Percentiles rank a stretch among this genome's conserved stretches.
These are phyloP conservation scores for Coniosporium tulheliwenetii DNA, from an alignment of 2,329 filamentous ascomycete genomes.

Conservation along the genomic window DNA sequence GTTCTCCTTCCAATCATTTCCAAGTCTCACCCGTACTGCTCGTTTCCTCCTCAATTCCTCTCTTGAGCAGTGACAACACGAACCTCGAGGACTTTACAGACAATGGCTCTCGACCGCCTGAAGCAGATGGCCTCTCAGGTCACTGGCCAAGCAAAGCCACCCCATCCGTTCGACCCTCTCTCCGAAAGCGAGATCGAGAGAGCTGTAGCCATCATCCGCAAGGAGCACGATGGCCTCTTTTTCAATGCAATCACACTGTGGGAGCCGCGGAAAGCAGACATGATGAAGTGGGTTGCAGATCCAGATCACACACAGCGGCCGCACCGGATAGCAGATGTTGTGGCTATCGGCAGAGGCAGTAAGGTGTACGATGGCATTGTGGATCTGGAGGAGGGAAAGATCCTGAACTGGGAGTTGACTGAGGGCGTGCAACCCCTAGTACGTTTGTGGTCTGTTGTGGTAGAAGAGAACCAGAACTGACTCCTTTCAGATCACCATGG, in stretches of 20 bases:
- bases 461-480: not conserved
- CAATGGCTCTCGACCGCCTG: conserved; percentile 46
- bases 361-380: conserved; percentile 74
- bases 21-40: no score
- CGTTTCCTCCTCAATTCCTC: no score
- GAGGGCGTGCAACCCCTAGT: conserved; percentile 70
- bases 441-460: conserved; percentile 12
- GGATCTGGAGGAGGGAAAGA: conserved; percentile 49
- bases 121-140: conserved; percentile 49
- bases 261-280: conserved; percentile 73
- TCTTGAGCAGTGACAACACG: no score
- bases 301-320: conserved; percentile 47
- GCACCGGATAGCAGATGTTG: conserved; percentile 61
- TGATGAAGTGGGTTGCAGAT: conserved; percentile 62
- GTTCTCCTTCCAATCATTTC: no score
- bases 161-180: conserved; percentile 69
- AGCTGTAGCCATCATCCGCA: conserved; percentile 52
- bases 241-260: conserved; percentile 79
- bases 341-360: conserved; percentile 64
- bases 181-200: conserved; percentile 55
- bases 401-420: conserved; percentile 59
- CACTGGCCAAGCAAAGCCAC: conserved; percentile 34
- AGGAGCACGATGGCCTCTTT: conserved; percentile 53
- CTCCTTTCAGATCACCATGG: conserved; percentile 59
- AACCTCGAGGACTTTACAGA: not conserved